Evolutionary conservation across 2,329 filamentous ascomycete genomes (phyloP).

Genomic region (Arthrobotrys sphaeroides): DNA sequence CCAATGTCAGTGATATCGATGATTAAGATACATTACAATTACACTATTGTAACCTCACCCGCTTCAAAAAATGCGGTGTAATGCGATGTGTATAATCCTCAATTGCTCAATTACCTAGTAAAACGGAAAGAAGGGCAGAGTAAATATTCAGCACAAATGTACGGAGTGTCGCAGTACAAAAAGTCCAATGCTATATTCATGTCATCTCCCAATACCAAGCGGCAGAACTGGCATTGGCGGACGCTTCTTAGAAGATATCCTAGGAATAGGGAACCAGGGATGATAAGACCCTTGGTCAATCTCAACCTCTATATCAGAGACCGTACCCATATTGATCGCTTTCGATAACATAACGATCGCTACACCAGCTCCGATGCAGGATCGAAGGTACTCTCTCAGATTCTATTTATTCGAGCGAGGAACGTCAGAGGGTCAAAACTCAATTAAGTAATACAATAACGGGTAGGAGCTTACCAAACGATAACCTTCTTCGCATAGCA

Average conservation of each 20-base stretch:
- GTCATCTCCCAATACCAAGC: constrained; percentile 2
- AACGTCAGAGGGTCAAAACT: neutral
- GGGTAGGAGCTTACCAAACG: constrained; percentile 68
- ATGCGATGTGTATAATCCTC: neutral
- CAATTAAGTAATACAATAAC: constrained; percentile 61
- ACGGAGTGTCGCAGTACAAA: neutral
- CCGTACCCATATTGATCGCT: constrained; percentile 62
- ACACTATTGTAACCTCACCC: too few species aligned
- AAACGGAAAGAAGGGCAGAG: too few species aligned
- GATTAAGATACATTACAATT: too few species aligned
- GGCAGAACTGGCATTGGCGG: constrained; percentile 40
- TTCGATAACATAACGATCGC: constrained; percentile 71
- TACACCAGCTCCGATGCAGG: constrained; percentile 76
- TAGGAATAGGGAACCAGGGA: constrained; percentile 57
- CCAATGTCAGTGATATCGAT: too few species aligned
- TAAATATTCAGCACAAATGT: neutral
- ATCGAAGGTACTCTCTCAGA: constrained; percentile 65
- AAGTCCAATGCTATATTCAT: neutral
- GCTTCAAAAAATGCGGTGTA: neutral
- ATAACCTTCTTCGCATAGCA: constrained; percentile 69
- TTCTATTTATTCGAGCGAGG: constrained; percentile 37
- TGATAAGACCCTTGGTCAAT: constrained; percentile 57
- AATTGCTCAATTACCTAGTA: too few species aligned
- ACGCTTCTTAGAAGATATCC: constrained; percentile 53
- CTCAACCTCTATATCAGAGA: constrained; percentile 55